These are phyloP conservation scores for Suhomyces sp. DNA, from an alignment of 805 yeast genomes.

Conservation along the genomic window DNA sequence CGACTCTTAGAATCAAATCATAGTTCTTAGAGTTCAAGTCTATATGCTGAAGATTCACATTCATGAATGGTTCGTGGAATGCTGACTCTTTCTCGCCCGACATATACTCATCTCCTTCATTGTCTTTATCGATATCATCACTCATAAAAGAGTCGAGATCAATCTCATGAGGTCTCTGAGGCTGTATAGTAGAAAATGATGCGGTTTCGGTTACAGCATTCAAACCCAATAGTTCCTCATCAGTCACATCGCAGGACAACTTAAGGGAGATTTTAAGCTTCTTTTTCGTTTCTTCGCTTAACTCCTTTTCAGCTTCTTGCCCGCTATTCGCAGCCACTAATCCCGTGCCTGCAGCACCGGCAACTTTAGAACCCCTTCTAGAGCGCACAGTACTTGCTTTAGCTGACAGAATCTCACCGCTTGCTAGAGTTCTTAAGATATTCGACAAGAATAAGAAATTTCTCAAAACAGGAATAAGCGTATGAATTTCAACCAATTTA, in stretches of 20 bases:
- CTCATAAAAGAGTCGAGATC: slow-evolving; percentile 26
- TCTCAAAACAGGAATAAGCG: slow-evolving; percentile 28
- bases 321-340: neutral
- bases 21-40: slow-evolving; percentile 18
- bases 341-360: neutral
- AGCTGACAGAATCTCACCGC: neutral
- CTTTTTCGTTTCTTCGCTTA: slow-evolving; percentile 22
- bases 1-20: slow-evolving; percentile 23
- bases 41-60: slow-evolving; percentile 21
- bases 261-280: slow-evolving; percentile 34
- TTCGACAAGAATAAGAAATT: slow-evolving; percentile 30
- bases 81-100: neutral
- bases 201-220: slow-evolving; percentile 28
- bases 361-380: slow-evolving; percentile 6
- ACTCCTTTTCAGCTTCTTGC: slow-evolving; percentile 8
- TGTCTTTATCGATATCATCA: slow-evolving; percentile 5
- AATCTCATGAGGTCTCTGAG: slow-evolving; percentile 9
- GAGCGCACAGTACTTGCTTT: neutral
- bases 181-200: slow-evolving; percentile 16
- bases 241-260: slow-evolving; percentile 35
- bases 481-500: slow-evolving; percentile 23
- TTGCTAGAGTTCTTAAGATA: slow-evolving; percentile 8
- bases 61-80: slow-evolving; percentile 9
- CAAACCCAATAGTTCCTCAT: slow-evolving; percentile 37
- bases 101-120: neutral